Evolutionary conservation across 352 stramenopile genomes (phyloP).

Genomic region (Pythium guiyangense): DNA sequence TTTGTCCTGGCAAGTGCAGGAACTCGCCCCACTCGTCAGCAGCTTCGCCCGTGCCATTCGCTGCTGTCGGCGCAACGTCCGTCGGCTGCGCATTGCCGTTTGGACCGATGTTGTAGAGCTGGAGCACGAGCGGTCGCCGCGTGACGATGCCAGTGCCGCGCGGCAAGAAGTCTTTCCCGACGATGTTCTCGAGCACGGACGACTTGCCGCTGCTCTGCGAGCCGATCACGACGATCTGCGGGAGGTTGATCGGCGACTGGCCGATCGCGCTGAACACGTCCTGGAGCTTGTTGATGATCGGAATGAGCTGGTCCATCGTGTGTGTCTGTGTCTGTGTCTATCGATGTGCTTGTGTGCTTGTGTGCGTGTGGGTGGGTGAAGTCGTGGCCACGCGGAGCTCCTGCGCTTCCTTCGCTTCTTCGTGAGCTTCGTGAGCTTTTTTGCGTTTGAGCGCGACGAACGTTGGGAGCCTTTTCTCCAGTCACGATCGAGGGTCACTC

Average conservation of each 20-base stretch:
- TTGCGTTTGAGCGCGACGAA: too few relatives aligned
- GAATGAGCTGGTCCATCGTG: constrained; percentile 98
- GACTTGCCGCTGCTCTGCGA: constrained; percentile 97
- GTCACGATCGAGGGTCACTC: too few relatives aligned
- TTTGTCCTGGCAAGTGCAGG: constrained; percentile 93
- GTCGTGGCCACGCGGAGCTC: background rate
- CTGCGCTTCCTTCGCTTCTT: background rate
- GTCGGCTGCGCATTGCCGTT: constrained; percentile 11
- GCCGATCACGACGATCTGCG: constrained; percentile 98
- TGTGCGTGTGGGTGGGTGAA: background rate
- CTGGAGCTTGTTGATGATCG: constrained; percentile 99
- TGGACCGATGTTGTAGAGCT: constrained; percentile 93
- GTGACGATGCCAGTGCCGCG: constrained; percentile 98
- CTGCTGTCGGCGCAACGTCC: constrained; percentile 14
- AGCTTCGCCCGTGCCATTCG: constrained; percentile 24
- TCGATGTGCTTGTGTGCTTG: background rate
- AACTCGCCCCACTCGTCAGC: constrained; percentile 98
- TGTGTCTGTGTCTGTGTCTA: background rate
- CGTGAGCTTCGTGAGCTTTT: background rate
- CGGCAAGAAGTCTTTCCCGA: constrained; percentile 94
- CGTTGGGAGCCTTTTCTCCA: too few relatives aligned
- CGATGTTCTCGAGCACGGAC: constrained; percentile 95
- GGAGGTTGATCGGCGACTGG: constrained; percentile 94
- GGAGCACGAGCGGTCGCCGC: constrained; percentile 95
- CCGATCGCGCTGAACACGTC: constrained; percentile 97